Evolutionary conservation across 2,329 filamentous ascomycete genomes (phyloP).

Genomic region (Colletotrichum liriopes): DNA sequence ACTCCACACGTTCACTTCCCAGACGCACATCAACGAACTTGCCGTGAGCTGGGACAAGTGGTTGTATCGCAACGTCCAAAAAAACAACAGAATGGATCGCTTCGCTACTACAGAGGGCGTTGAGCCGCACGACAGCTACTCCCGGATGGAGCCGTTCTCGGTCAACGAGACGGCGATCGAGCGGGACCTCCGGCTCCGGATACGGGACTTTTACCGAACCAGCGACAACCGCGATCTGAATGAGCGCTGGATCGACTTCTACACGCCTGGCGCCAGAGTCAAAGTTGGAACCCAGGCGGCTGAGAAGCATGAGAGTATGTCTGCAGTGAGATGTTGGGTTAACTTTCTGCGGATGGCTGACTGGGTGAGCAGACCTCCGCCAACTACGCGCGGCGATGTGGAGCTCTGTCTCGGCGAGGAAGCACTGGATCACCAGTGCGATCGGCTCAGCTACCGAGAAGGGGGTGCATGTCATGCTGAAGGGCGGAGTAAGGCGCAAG

Average conservation of each 20-base stretch:
- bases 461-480: constrained; percentile 41
- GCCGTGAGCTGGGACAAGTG: not conserved
- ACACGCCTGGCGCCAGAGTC: constrained; percentile 34
- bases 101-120: constrained; percentile 33
- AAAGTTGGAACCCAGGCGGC: constrained; percentile 30
- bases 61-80: not conserved
- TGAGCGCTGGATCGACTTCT: constrained; percentile 38
- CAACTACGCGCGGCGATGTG: constrained; percentile 38
- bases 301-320: constrained; percentile 35
- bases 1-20: not conserved
- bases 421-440: constrained; percentile 41
- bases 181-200: constrained; percentile 41
- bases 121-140: constrained; percentile 40
- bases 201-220: constrained; percentile 42
- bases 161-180: constrained; percentile 37
- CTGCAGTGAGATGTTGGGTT: not conserved
- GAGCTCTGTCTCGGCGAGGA: constrained; percentile 35
- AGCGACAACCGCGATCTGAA: constrained; percentile 35
- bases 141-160: constrained; percentile 38
- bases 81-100: constrained; percentile 9
- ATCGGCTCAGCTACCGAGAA: constrained; percentile 31
- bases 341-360: constrained; percentile 23
- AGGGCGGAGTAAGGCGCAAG: constrained; percentile 34
- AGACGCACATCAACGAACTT: not conserved
- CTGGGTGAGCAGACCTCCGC: constrained; percentile 27